Base-by-base conservation (phyloP, 148 eudicot genomes). In the Rhododendron henanense region DNA sequence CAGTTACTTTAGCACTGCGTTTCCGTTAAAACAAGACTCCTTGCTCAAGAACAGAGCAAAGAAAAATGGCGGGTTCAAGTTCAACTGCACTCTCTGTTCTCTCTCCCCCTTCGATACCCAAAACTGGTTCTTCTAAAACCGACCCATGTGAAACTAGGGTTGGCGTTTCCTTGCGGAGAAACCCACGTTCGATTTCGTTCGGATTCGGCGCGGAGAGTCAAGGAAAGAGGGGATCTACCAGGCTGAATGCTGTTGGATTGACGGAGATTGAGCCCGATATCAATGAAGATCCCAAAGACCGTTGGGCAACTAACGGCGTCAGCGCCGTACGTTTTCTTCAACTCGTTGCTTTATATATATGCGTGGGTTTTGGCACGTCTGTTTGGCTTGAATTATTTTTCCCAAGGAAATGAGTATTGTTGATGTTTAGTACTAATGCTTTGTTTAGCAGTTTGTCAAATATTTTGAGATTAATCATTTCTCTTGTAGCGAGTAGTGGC, bases 241-340 rank as follows among this genome's bases (percentile, higher is more conserved):
- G 90, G 86, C 85, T 93, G 90, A 74, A 83, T 76, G 95, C 91
- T 44, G 96, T 94, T 39, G 96, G 96, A 63, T 67, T 96, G 53
- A 84, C 98, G 6, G 93, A 94, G 51, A 91, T 96, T 33, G 98
- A 96, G 83, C 94, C 95, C 6, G 98, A 96, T 35, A 87, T 96
- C 61, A 94, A 94, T 84, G 98, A 96, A 87, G 98, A 96, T 67
- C 95, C 95, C 1, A 89, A 35, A 33, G 98, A 96, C 83, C 91
- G 93, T 45, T 93, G 98, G 98, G 94, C 86, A 18, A 96, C 95
- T 19, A 88, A 87, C 76, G 92, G 98, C 47, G 85, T 96, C 50
- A 85, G 78, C 44, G 44, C 86, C 31, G 98, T 96, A 85, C 1
- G 93, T 89, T n/a, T 51, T 80, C 67, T 83, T 31, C 57, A 41